phyloP scores from a whole-genome alignment of 495 filamentous ascomycete genomes.

The Hypomontagnella submonticulosa region DNA sequence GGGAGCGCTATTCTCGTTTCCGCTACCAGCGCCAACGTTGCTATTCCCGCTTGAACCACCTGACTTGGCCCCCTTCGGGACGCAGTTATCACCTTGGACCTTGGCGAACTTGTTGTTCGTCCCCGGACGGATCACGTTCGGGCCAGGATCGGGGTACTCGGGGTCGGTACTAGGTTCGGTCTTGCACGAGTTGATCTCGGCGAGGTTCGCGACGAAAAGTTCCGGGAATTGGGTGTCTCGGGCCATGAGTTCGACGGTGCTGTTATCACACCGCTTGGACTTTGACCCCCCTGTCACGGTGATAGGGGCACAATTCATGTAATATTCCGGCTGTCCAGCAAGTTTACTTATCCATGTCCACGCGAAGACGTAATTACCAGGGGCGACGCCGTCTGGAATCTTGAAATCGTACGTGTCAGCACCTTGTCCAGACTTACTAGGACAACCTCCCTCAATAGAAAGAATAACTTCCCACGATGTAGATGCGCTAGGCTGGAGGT shows the following conservation, averaged over 20 bases:
- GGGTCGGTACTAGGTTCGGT: constrained; percentile 59
- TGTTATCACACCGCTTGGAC: constrained; percentile 33
- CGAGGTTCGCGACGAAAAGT: constrained; percentile 84
- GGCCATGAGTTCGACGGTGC: constrained; percentile 56
- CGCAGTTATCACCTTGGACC: constrained; percentile 33
- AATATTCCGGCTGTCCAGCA: constrained; percentile 60
- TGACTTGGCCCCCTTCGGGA: constrained; percentile 41
- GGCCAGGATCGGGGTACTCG: constrained; percentile 66
- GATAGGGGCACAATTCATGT: constrained; percentile 55
- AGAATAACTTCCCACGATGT: constrained; percentile 82
- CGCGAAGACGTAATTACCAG: constrained; percentile 72
- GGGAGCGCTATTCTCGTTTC: not conserved
- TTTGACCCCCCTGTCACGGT: constrained; percentile 34
- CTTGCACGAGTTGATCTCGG: constrained; percentile 62
- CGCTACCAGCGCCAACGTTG: not conserved
- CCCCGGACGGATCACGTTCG: constrained; percentile 58
- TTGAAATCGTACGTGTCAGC: constrained; percentile 63
- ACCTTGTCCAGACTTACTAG: constrained; percentile 60
- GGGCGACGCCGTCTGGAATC: constrained; percentile 66
- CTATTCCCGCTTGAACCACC: constrained; percentile 23
- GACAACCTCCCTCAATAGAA: constrained; percentile 84
- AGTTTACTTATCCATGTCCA: constrained; percentile 65
- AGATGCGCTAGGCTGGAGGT: constrained; percentile 65
- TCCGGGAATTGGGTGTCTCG: constrained; percentile 71
- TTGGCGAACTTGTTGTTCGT: constrained; percentile 31